Evolutionary conservation across 2,329 filamentous ascomycete species (phyloP), one percentile per base, ranked within the genome.

Genomic region (Fusarium phyllophilum): DNA sequence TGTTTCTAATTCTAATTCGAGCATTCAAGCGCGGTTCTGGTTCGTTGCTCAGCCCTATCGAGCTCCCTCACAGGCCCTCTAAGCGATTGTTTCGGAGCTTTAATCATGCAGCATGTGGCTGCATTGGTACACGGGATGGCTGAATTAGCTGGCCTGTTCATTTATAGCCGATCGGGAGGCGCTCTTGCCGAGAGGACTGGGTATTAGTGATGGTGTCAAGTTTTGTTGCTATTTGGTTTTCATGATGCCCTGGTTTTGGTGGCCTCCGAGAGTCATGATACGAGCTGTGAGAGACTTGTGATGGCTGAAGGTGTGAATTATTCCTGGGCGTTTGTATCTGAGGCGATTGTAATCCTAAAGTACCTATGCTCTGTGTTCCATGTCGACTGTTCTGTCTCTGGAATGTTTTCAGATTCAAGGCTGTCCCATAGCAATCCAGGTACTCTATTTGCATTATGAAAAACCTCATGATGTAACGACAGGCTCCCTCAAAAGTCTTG

Each of bases 91-190:
- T 58, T 64, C 66, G 49, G 70, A 55, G 36, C 22, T 36, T 34
- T 44, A 13, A 42, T 24, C 24, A 24, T 46, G 36, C 36, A 36
- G 56, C 33, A 34, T 58, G 58, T 72, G 64, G 65, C 49, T 64
- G 70, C 36, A 69, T 73, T 56, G 48, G 52, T 69, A 46, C 54
- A 29, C 45, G 51, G 67, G n/a, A 70, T 73, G 49, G 62, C 68
- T 72, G 55, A 46, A 45, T 38, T 63, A 46, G 39, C 29, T 51
- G 56, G 24, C 20, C 22, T 18, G 51, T 33, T 63, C n/a, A 29
- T 33, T 31, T 56, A 45, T 46, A 45, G 31, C 55, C 58, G 18
- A 59, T 34, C 22, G 41, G 45, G 36, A 57, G 55, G 55, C 34
- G 39, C n/a, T 29, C 38, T 15, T 44, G 18, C 14, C 22, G 26